Evolutionary conservation across 345 rosid species (phyloP).

Genomic region (Aquilaria sinensis): DNA sequence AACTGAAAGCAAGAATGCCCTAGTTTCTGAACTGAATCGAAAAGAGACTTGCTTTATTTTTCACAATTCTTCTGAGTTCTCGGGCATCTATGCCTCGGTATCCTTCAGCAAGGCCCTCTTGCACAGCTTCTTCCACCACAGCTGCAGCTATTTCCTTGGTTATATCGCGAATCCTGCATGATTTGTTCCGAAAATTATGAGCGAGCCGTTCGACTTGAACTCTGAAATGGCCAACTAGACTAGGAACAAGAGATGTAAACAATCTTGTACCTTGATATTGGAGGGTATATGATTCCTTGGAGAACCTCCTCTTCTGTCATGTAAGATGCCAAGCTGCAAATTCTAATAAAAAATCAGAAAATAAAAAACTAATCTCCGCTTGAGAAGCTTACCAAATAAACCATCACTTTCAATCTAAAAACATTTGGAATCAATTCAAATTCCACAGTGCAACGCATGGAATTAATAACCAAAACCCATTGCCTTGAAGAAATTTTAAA

Average conservation of each 20-base stretch:
- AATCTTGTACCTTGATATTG: constrained; percentile 62
- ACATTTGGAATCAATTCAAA: background rate
- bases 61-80: constrained; percentile 48
- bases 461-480: no score
- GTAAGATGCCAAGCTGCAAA: constrained; percentile 81
- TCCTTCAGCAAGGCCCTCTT: constrained; percentile 75
- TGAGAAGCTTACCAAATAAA: background rate
- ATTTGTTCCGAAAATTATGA: no score
- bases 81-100: constrained; percentile 77
- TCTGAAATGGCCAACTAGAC: background rate
- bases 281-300: constrained; percentile 74
- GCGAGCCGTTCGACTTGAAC: no score
- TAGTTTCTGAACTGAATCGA: background rate
- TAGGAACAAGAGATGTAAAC: background rate
- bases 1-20: background rate
- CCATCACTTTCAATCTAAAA: background rate
- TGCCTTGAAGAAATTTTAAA: no score
- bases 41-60: constrained; percentile 31
- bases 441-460: no score
- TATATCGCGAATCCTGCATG: constrained; percentile 81
- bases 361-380: constrained; percentile 2
- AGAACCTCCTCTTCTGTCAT: constrained; percentile 90
- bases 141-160: constrained; percentile 88
- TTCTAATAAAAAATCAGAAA: constrained; percentile 15
- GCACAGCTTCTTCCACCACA: constrained; percentile 81